Evolutionary conservation across 306 rosid species (phyloP).

Genomic region (Lathyrus aphaca): DNA sequence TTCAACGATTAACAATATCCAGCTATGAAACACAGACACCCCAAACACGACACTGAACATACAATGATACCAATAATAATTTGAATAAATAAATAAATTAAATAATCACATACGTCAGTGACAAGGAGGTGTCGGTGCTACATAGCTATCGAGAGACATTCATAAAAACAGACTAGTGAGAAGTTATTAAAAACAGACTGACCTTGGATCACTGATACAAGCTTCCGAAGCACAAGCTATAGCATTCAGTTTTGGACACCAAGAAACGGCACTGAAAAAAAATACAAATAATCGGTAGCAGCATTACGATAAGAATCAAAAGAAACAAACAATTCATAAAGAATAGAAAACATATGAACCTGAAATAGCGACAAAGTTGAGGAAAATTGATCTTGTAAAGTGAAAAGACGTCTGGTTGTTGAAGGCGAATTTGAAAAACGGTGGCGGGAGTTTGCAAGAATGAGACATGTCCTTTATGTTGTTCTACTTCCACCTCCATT

Average conservation of each 20-base stretch:
- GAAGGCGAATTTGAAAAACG: conserved; percentile 74
- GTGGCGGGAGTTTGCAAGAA: conserved; percentile 57
- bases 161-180: conserved; percentile 1
- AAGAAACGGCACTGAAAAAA: conserved; percentile 76
- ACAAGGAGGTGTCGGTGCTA: too few relatives aligned
- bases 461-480: neutral
- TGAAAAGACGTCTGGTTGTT: conserved; percentile 74
- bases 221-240: conserved; percentile 97
- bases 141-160: neutral
- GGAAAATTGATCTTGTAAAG: conserved; percentile 87
- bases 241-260: conserved; percentile 97
- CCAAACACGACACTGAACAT: too few relatives aligned
- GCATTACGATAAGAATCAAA: neutral
- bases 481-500: conserved; percentile 63
- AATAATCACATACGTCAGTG: too few relatives aligned
- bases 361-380: conserved; percentile 91
- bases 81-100: too few relatives aligned
- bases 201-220: conserved; percentile 96
- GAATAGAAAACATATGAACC: conserved; percentile 35
- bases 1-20: neutral
- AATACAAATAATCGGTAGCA: neutral
- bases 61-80: too few relatives aligned
- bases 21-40: too few relatives aligned
- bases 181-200: conserved; percentile 33
- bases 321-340: too few relatives aligned